Evolutionary conservation across 768 basidiomycete genomes (phyloP), one percentile per base, ranked within the genome.

Genomic region (Pleurotus sapidus): DNA sequence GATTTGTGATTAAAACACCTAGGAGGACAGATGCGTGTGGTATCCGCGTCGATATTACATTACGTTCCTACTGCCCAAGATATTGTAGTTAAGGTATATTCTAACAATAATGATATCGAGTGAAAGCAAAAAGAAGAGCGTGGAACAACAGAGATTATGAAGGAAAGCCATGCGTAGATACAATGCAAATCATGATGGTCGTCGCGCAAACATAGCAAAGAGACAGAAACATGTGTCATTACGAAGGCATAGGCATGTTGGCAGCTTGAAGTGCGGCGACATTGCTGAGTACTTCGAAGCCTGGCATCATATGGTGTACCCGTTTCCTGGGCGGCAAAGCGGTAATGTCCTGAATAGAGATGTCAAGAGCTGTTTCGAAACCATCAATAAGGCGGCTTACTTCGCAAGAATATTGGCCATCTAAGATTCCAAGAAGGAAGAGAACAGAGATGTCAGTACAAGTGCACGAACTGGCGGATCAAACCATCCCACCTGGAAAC

Each of bases 281-380:
- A 59, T 73, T 77, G 65, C 75, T 79, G 74, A 81, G 68, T 63
- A 83, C 74, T 66, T 86, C 81, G 63, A 81, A 84, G 14, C 76
- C 75, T 48, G 78, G 75, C 70, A 86, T 82, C 77, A 86, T 81
- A 66, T 86, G 84, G 68, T 87, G 86, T 18, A 80, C 72, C 55
- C 86, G 82, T 70, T 88, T 87, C 65, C 86, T 77, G 15, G 85
- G 83, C 46, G 80, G 81, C 43, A 84, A 65, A 42, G 74, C 75
- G 58, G 81, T 68, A 60, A 84, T 73, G 61, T 84, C 83, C 72
- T 84, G 74, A 48, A 60, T 55, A 61, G 42, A 61, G 59, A 59
- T 56, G 61, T 51, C 67, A 59, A 65, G 59, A 60, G 47, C 42
- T 27, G 27, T 46, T 49, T 55, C 55, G 49, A 54, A 56, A 60